Percentiles rank a stretch among this genome's conserved stretches.
These are phyloP conservation scores for Passiflora organensis DNA, from an alignment of 345 rosid genomes.

Conservation along the genomic window DNA sequence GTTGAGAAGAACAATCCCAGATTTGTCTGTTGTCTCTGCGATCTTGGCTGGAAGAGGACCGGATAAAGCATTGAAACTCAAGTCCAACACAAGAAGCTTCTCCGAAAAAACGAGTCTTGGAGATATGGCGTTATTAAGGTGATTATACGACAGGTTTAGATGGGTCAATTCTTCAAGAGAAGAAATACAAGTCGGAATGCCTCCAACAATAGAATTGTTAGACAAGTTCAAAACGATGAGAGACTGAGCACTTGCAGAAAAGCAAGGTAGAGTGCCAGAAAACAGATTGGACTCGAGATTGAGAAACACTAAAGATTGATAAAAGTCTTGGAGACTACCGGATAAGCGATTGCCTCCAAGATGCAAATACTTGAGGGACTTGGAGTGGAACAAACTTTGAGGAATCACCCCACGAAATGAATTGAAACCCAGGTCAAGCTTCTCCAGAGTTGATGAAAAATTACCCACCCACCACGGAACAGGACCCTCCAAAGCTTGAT, in stretches of 20 bases:
- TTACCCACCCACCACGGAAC: constrained; percentile 66
- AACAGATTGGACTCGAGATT: constrained; percentile 66
- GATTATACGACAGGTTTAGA: constrained; percentile 68
- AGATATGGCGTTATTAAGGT: constrained; percentile 55
- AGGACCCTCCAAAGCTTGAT: constrained; percentile 48
- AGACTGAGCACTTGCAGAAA: constrained; percentile 48
- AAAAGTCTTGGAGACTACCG: constrained; percentile 55
- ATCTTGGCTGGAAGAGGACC: constrained; percentile 63
- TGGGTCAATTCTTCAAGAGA: constrained; percentile 47
- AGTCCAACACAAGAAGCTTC: constrained; percentile 71
- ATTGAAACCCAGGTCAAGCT: constrained; percentile 59
- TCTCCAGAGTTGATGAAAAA: constrained; percentile 55
- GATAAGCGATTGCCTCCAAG: constrained; percentile 55
- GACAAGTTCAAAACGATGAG: constrained; percentile 54
- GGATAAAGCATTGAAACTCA: constrained; percentile 68
- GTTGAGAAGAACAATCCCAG: constrained; percentile 77
- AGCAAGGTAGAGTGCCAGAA: constrained; percentile 83
- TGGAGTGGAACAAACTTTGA: constrained; percentile 41
- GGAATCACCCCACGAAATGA: constrained; percentile 65
- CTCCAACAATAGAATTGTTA: constrained; percentile 66
- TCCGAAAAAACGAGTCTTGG: constrained; percentile 64
- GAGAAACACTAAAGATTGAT: constrained; percentile 55
- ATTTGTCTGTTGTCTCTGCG: constrained; percentile 59
- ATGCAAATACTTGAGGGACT: constrained; percentile 57
- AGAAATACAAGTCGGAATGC: constrained; percentile 81